Percentiles rank a stretch among this genome's conserved stretches.
phyloP scores from a whole-genome alignment of 2,329 filamentous ascomycete species.

The Fusarium ambrosium region DNA sequence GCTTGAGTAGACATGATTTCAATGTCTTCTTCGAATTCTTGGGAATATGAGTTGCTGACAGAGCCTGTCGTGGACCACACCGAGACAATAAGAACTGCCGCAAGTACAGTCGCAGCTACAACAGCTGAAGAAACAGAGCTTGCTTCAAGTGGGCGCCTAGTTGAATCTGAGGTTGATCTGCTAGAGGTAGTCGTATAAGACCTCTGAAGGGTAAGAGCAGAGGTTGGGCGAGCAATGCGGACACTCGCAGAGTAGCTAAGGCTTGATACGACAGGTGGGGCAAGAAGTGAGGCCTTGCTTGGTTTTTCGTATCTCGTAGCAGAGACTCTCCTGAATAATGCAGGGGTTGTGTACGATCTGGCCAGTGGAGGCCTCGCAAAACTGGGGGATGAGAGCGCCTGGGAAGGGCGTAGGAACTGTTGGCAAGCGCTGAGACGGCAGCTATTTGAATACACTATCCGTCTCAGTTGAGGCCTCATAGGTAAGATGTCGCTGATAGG shows the following conservation, averaged over 20 bases:
- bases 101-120: conserved; percentile 26
- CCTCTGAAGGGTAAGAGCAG: conserved; percentile 6
- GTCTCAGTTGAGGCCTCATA: conserved; percentile 43
- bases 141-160: conserved; percentile 31
- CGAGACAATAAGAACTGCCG: conserved; percentile 31
- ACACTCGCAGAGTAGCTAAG: not conserved
- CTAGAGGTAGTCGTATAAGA: conserved; percentile 14
- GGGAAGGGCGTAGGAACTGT: conserved; percentile 21
- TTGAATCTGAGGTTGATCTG: conserved; percentile 5
- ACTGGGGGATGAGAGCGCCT: conserved; percentile 33
- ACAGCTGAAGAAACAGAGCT: conserved; percentile 32
- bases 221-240: not conserved
- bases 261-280: not conserved
- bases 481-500: conserved; percentile 24
- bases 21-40: conserved; percentile 32
- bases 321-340: conserved; percentile 15
- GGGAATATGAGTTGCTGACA: not conserved
- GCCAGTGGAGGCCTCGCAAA: conserved; percentile 27
- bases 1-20: conserved; percentile 57
- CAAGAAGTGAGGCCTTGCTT: not conserved
- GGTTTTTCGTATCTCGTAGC: conserved; percentile 13
- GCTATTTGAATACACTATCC: conserved; percentile 29
- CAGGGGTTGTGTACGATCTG: conserved; percentile 30
- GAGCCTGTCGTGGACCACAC: conserved; percentile 26
- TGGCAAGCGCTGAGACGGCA: conserved; percentile 16